Conservation (phyloP, 2,329 filamentous ascomycete species). For the Ophiostoma ulmi region DNA sequence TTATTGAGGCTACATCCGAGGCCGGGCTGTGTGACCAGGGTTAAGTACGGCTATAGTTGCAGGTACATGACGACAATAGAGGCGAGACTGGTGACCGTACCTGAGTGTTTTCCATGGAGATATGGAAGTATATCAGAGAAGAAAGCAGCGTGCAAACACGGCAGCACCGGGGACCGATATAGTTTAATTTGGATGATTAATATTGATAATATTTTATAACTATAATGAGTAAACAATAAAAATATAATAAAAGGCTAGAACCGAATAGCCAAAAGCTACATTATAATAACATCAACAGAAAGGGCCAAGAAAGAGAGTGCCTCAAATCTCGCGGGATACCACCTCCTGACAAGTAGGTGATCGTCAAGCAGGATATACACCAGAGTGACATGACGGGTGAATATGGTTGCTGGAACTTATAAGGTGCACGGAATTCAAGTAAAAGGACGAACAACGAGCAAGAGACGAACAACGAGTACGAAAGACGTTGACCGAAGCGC, state of each 20-base stretch:
- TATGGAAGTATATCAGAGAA: background rate
- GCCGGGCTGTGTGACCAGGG: background rate
- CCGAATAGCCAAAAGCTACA: too few species aligned
- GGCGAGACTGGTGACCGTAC: background rate
- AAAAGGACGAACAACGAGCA: background rate
- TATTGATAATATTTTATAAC: background rate
- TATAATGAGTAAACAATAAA: background rate
- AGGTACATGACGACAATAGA: conserved; percentile 5
- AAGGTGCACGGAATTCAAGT: background rate
- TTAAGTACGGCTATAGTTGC: background rate
- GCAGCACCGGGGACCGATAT: background rate
- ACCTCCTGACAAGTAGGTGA: background rate
- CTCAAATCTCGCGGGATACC: background rate
- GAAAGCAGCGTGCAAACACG: background rate
- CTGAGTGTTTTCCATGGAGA: background rate
- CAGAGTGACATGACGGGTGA: background rate
- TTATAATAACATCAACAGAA: background rate
- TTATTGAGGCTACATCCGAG: background rate
- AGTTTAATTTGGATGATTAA: background rate
- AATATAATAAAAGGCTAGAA: background rate
- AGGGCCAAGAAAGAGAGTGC: background rate
- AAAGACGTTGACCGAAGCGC: conserved; percentile 13
- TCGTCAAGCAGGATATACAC: background rate
- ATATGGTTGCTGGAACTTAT: background rate
- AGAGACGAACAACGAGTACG: background rate